phyloP scores from a whole-genome alignment of 139 green algal genomes.

The Marvania coccoides region DNA sequence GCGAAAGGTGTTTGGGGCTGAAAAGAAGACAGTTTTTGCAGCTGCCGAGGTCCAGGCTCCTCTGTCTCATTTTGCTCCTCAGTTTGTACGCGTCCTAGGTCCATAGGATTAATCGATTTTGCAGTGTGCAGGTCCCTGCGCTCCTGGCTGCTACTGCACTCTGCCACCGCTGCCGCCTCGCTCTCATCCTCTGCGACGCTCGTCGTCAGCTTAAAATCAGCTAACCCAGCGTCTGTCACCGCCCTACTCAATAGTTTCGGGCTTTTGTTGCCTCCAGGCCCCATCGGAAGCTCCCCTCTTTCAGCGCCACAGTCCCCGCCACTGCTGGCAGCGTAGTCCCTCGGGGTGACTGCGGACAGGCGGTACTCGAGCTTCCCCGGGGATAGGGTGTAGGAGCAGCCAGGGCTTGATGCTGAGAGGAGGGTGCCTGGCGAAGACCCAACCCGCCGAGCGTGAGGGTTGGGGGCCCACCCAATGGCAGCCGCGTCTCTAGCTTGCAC shows the following conservation, averaged over 20 bases:
- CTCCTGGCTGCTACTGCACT: background rate
- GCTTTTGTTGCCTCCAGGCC: background rate
- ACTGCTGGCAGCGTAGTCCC: too few relatives aligned
- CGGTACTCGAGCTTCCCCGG: background rate
- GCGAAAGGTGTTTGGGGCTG: too few relatives aligned
- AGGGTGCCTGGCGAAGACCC: background rate
- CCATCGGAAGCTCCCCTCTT: background rate
- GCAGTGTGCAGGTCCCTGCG: background rate
- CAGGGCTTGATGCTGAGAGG: background rate
- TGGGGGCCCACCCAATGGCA: background rate
- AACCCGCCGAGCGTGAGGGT: background rate
- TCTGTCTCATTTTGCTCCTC: too few relatives aligned
- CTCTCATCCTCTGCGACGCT: background rate
- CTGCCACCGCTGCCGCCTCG: background rate
- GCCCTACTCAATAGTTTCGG: background rate
- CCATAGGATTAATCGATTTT: slow-evolving; percentile 4
- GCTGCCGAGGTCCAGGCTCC: too few relatives aligned
- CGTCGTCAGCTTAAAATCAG: background rate
- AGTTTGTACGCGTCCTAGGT: too few relatives aligned
- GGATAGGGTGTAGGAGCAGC: background rate
- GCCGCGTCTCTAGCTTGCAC: background rate
- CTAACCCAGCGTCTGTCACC: background rate
- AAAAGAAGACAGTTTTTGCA: too few relatives aligned
- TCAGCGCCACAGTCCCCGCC: background rate
- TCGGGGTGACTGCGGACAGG: background rate